Percentiles rank a stretch among this genome's conserved stretches.
Conservation (phyloP, 371 early-diverging fungal genomes). For the Syncephalastrum monosporum region DNA sequence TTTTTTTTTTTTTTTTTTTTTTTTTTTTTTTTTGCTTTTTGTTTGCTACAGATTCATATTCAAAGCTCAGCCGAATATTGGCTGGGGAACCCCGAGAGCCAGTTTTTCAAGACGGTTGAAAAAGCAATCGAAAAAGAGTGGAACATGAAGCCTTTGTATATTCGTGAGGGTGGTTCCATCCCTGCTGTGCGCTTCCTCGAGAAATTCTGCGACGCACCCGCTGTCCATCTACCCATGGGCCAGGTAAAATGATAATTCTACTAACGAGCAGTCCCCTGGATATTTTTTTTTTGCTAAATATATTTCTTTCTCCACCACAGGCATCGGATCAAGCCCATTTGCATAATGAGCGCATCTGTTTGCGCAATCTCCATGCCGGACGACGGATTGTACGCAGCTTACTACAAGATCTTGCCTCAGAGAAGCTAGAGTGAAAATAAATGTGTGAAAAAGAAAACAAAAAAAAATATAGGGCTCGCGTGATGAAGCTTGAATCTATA, state of each 20-base stretch:
- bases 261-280: no score
- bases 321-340: conserved; percentile 83
- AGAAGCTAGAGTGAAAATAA: no score
- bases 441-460: no score
- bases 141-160: conserved; percentile 59
- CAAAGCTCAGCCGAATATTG: conserved; percentile 76
- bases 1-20: neutral
- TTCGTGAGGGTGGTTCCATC: conserved; percentile 85
- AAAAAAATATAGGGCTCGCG: no score
- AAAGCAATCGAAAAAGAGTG: conserved; percentile 68
- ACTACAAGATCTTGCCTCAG: conserved; percentile 14
- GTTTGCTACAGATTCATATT: conserved; percentile 46
- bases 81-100: conserved; percentile 70
- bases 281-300: neutral
- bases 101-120: conserved; percentile 70
- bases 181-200: conserved; percentile 84
- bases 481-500: no score
- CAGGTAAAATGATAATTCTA: conserved; percentile 39
- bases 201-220: conserved; percentile 65
- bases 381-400: conserved; percentile 60
- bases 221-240: conserved; percentile 82
- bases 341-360: conserved; percentile 74
- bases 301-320: conserved; percentile 6
- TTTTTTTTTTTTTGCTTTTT: no score
- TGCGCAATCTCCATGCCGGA: conserved; percentile 70